phyloP scores from a whole-genome alignment of 345 rosid species.

The Lenwebbia sp. region DNA sequence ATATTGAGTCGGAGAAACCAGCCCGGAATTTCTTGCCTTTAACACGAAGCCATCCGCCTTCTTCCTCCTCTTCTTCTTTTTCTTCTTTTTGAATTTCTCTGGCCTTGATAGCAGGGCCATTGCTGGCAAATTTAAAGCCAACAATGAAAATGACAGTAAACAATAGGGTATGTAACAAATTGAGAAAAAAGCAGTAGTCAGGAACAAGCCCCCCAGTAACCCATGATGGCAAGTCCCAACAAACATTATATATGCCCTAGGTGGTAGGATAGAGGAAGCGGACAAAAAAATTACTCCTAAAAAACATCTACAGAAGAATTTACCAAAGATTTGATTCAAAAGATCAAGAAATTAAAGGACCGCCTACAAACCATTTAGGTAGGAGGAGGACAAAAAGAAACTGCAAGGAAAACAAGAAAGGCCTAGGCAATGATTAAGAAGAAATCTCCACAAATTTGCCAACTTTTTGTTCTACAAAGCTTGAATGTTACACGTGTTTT shows the following conservation, averaged over 20 bases:
- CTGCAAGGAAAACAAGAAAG: background rate
- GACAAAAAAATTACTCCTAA: background rate
- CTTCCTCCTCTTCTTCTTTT: background rate
- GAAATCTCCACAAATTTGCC: background rate
- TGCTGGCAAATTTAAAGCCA: constrained; percentile 10
- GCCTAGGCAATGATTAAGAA: background rate
- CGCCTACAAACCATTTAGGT: background rate
- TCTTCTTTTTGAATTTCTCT: background rate
- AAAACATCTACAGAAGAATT: background rate
- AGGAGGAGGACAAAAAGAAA: background rate
- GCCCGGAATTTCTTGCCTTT: constrained; percentile 23
- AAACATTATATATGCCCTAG: background rate
- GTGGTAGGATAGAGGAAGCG: background rate
- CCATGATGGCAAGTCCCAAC: background rate
- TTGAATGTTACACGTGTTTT: background rate
- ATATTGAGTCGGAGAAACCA: constrained; percentile 36
- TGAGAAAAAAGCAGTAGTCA: background rate
- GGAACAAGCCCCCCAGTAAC: background rate
- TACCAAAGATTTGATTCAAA: background rate
- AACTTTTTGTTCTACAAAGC: background rate
- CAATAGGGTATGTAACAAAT: background rate
- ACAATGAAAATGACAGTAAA: background rate
- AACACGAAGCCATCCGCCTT: constrained; percentile 10
- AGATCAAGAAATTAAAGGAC: background rate
- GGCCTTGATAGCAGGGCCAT: constrained; percentile 5